Evolutionary conservation across 1,139 yeast genomes (phyloP).

Genomic region (Saccharomyces pastorianus): DNA sequence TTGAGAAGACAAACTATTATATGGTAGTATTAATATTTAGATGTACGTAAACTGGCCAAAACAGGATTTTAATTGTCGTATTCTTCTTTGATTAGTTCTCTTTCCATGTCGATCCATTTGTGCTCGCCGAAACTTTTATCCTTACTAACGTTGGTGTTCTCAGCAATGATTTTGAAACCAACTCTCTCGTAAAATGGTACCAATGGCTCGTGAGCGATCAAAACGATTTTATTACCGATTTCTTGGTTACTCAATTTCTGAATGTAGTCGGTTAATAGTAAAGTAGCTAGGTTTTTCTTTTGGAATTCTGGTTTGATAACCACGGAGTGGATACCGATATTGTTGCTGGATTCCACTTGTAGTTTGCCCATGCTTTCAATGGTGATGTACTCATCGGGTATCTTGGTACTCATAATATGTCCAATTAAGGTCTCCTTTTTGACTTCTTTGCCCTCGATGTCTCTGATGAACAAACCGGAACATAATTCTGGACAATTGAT

Average conservation of each 20-base stretch:
- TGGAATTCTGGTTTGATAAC: slow-evolving; percentile 74
- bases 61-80: slow-evolving; percentile 20
- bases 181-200: slow-evolving; percentile 70
- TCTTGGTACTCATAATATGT: slow-evolving; percentile 79
- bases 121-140: slow-evolving; percentile 25
- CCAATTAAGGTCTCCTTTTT: slow-evolving; percentile 66
- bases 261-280: slow-evolving; percentile 78
- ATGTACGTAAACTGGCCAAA: background rate
- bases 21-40: background rate
- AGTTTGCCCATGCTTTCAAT: slow-evolving; percentile 51
- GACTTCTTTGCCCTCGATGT: slow-evolving; percentile 40
- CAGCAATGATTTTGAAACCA: slow-evolving; percentile 46
- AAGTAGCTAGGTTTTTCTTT: slow-evolving; percentile 73
- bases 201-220: slow-evolving; percentile 64
- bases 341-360: slow-evolving; percentile 66
- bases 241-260: slow-evolving; percentile 85
- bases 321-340: slow-evolving; percentile 76
- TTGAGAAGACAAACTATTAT: background rate
- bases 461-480: slow-evolving; percentile 76
- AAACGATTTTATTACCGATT: slow-evolving; percentile 68
- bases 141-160: slow-evolving; percentile 25
- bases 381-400: slow-evolving; percentile 43
- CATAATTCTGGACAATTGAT: slow-evolving; percentile 82
- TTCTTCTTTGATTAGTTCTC: slow-evolving; percentile 32
- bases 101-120: slow-evolving; percentile 33